Conservation (phyloP, 2,329 filamentous ascomycete genomes). For the Epichloe brachyelytri region DNA sequence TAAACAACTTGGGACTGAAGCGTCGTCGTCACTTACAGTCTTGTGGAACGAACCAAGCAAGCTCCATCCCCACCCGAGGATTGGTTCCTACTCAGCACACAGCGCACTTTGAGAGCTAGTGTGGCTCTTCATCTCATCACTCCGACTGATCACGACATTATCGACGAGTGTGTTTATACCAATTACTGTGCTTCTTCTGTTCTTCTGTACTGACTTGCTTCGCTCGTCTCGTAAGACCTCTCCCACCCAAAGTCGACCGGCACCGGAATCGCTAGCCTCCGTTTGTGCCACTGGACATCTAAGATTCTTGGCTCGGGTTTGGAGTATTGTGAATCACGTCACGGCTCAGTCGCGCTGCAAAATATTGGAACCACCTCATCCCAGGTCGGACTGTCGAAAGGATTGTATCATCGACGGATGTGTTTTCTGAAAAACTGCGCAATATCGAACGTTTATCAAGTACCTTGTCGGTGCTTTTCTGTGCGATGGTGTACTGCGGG, state of each 20-base stretch:
- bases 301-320: neutral
- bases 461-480: neutral
- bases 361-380: neutral
- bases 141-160: neutral
- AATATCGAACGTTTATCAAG: neutral
- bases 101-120: too few relatives aligned
- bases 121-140: neutral
- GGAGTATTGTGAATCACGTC: too few relatives aligned
- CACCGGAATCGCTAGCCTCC: too few relatives aligned
- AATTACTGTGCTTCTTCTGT: neutral
- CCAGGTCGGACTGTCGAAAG: neutral
- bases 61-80: too few relatives aligned
- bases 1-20: too few relatives aligned
- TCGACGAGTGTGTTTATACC: neutral
- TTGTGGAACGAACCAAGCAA: too few relatives aligned
- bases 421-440: neutral
- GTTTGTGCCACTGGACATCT: too few relatives aligned
- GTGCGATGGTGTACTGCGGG: conserved; percentile 50
- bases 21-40: too few relatives aligned
- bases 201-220: neutral
- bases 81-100: too few relatives aligned
- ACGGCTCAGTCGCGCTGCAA: too few relatives aligned
- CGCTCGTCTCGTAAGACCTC: neutral
- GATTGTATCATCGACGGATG: neutral
- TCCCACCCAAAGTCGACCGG: neutral